A percentile compares a stretch with the other conserved stretches of the same genome.
These are phyloP conservation scores for Cladosporium halotolerans DNA, from an alignment of 2,329 filamentous ascomycete species.

Conservation along the genomic window DNA sequence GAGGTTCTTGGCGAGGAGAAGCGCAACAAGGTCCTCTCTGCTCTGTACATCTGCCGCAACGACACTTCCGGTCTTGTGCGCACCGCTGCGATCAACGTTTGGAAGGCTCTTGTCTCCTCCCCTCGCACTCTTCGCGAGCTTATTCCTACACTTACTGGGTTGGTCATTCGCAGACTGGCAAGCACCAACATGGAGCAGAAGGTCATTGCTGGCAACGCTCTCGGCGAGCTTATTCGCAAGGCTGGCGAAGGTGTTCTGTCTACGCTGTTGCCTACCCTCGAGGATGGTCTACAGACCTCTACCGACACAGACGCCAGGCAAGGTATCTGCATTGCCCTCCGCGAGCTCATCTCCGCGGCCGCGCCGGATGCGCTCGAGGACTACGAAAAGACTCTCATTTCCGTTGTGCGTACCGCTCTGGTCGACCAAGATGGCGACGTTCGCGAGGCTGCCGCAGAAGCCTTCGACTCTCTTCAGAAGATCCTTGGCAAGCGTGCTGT, in stretches of 20 bases:
- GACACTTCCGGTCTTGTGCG: constrained; percentile 91
- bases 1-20: constrained; percentile 94
- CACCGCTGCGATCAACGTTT: constrained; percentile 82
- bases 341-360: constrained; percentile 86
- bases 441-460: constrained; percentile 90
- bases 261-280: constrained; percentile 80
- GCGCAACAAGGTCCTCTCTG: constrained; percentile 94
- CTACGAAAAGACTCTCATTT: constrained; percentile 90
- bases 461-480: constrained; percentile 90
- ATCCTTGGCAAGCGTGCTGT: constrained; percentile 90
- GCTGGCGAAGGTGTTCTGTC: constrained; percentile 89
- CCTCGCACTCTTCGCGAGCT: constrained; percentile 91
- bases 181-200: constrained; percentile 98
- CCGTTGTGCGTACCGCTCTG: constrained; percentile 85
- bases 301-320: constrained; percentile 91
- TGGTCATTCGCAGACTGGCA: constrained; percentile 87
- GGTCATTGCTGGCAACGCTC: constrained; percentile 92
- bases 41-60: constrained; percentile 93
- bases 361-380: constrained; percentile 84
- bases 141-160: constrained; percentile 86
- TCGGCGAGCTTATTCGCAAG: constrained; percentile 94
- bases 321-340: constrained; percentile 92
- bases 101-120: constrained; percentile 92
- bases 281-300: constrained; percentile 81
- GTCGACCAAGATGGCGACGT: constrained; percentile 87